phyloP scores from a whole-genome alignment of 768 basidiomycete species.

The Lentinula guzmanii region DNA sequence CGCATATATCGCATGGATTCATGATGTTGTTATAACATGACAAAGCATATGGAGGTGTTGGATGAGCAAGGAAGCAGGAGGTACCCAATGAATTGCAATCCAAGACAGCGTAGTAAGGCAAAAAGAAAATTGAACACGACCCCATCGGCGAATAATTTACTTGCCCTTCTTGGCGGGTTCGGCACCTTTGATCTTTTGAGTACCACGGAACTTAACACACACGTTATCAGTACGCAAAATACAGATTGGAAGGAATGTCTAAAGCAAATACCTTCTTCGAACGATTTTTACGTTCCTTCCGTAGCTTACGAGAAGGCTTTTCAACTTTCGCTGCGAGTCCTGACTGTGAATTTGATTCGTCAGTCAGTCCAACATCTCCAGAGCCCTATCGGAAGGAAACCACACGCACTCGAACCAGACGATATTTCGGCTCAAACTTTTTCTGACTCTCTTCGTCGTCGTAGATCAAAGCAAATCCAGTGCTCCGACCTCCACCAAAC shows the following conservation, averaged over 20 bases:
- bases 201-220: constrained; percentile 81
- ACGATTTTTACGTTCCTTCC: constrained; percentile 99
- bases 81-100: constrained; percentile 3
- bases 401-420: constrained; percentile 82
- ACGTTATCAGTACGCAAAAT: constrained; percentile 12
- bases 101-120: neutral
- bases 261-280: constrained; percentile 81
- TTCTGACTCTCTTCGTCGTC: constrained; percentile 92
- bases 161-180: constrained; percentile 92
- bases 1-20: constrained; percentile 8
- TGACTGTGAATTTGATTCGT: constrained; percentile 34
- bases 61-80: neutral
- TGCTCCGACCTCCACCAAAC: constrained; percentile 97
- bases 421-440: constrained; percentile 96
- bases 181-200: constrained; percentile 90
- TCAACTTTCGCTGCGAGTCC: constrained; percentile 74
- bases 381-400: neutral
- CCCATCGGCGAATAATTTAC: constrained; percentile 38
- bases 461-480: constrained; percentile 96
- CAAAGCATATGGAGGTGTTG: neutral
- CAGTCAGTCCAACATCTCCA: constrained; percentile 1
- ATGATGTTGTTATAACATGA: neutral
- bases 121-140: neutral
- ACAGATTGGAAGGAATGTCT: neutral
- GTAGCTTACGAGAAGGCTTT: constrained; percentile 91